Evolutionary conservation across 768 basidiomycete species (phyloP).

Genomic region (Termitomyces titanicus): DNA sequence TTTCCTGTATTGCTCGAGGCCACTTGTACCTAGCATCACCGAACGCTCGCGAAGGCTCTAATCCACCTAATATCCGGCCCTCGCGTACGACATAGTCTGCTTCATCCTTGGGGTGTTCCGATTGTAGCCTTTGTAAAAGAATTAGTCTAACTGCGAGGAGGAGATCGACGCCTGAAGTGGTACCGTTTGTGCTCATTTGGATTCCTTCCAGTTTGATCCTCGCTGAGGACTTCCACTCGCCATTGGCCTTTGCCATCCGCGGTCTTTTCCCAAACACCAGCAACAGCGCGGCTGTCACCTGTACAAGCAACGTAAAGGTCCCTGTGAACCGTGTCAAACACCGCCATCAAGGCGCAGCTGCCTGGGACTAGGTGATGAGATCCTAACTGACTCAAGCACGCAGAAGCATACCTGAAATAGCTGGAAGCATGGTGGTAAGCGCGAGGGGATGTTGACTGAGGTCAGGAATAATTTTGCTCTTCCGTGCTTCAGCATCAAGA

Average conservation of each 20-base stretch:
- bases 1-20: conserved; percentile 67
- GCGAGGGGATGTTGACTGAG: conserved; percentile 70
- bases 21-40: conserved; percentile 92
- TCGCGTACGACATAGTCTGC: conserved; percentile 66
- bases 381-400: conserved; percentile 1
- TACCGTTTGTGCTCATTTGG: conserved; percentile 81
- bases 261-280: conserved; percentile 82
- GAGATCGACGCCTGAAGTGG: conserved; percentile 11
- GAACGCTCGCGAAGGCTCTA: conserved; percentile 85
- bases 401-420: conserved; percentile 57
- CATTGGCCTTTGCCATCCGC: conserved; percentile 68
- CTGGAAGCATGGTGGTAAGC: conserved; percentile 72
- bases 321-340: conserved; percentile 80
- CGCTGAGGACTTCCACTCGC: conserved; percentile 90
- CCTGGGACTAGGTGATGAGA: conserved; percentile 38
- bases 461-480: conserved; percentile 55
- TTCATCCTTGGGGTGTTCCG: conserved; percentile 81
- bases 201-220: conserved; percentile 96
- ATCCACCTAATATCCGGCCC: conserved; percentile 82
- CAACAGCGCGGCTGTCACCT: conserved; percentile 94
- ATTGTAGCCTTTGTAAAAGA: conserved; percentile 53
- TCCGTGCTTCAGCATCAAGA: conserved; percentile 47
- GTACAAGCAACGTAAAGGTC: conserved; percentile 89
- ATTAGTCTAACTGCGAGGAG: background rate
- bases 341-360: conserved; percentile 85